Percentiles rank a stretch among this genome's conserved stretches.
Evolutionary conservation across 345 rosid genomes (phyloP).

Genomic region (Eucalyptus tenuipes): DNA sequence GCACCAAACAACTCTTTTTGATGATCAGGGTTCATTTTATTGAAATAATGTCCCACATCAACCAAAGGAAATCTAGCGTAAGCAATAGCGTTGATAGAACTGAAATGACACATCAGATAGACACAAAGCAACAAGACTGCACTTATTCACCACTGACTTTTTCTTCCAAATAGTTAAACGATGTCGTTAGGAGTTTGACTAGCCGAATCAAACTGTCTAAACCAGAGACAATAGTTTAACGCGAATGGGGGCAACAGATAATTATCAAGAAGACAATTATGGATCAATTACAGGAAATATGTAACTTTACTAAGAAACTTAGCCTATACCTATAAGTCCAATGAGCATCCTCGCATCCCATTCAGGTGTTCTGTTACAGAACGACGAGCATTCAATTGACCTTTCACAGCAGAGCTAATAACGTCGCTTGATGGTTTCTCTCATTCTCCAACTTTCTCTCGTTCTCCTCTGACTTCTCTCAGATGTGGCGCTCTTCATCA

Average conservation of each 20-base stretch:
- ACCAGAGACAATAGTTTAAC: background rate
- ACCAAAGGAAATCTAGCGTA: background rate
- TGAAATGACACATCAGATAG: background rate
- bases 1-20: background rate
- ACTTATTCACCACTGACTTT: background rate
- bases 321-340: background rate
- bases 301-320: background rate
- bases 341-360: background rate
- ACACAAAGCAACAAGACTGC: background rate
- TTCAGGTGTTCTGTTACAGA: background rate
- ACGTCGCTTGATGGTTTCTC: background rate
- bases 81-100: background rate
- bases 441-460: background rate
- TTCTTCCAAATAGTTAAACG: background rate
- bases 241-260: background rate
- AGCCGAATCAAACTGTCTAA: background rate
- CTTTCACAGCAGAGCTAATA: background rate
- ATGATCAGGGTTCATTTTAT: background rate
- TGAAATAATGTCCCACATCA: background rate
- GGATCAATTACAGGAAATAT: background rate
- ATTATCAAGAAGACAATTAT: background rate
- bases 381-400: background rate
- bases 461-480: background rate
- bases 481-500: background rate
- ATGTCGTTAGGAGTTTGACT: background rate